A percentile compares a stretch with the other conserved stretches of the same genome.
Evolutionary conservation across 116 monocot species (phyloP).

Genomic region (Trichopus zeylanicus): DNA sequence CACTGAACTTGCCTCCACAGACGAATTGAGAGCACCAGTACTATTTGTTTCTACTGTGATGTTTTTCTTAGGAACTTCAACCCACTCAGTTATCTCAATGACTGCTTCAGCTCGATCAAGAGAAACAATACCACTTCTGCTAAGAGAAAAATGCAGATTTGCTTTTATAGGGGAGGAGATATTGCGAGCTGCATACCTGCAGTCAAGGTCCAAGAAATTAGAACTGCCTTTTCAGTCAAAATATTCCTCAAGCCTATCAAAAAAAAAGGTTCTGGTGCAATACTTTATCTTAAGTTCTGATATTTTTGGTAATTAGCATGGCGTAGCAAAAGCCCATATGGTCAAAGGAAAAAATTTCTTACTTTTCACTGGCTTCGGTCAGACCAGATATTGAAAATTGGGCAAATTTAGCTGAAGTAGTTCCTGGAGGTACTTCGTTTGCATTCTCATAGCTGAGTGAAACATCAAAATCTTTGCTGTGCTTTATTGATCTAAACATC

Average conservation of each 20-base stretch:
- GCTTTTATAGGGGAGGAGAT: slow-evolving; percentile 85
- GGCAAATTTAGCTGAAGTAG: slow-evolving; percentile 50
- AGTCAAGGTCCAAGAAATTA: slow-evolving; percentile 7
- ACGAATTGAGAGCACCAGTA: slow-evolving; percentile 19
- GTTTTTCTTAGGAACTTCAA: slow-evolving; percentile 92
- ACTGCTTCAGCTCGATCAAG: slow-evolving; percentile 96
- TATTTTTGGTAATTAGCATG: background rate
- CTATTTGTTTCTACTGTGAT: slow-evolving; percentile 41
- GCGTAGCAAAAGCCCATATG: background rate
- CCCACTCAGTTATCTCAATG: slow-evolving; percentile 92
- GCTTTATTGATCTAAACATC: slow-evolving; percentile 83
- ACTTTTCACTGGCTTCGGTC: slow-evolving; percentile 90
- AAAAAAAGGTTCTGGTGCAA: background rate
- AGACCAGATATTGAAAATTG: slow-evolving; percentile 76
- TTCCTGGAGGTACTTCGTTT: slow-evolving; percentile 60
- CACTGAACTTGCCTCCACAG: slow-evolving; percentile 21
- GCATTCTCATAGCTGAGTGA: slow-evolving; percentile 71
- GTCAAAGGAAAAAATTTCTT: slow-evolving; percentile 8
- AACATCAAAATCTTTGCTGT: slow-evolving; percentile 82
- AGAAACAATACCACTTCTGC: slow-evolving; percentile 85
- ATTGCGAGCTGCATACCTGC: slow-evolving; percentile 73
- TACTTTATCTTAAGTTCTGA: no score
- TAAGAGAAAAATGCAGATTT: slow-evolving; percentile 84
- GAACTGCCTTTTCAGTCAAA: background rate
- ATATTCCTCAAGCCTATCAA: background rate